Conservation (phyloP, 345 rosid genomes). For the Arabidopsis arenosa region DNA sequence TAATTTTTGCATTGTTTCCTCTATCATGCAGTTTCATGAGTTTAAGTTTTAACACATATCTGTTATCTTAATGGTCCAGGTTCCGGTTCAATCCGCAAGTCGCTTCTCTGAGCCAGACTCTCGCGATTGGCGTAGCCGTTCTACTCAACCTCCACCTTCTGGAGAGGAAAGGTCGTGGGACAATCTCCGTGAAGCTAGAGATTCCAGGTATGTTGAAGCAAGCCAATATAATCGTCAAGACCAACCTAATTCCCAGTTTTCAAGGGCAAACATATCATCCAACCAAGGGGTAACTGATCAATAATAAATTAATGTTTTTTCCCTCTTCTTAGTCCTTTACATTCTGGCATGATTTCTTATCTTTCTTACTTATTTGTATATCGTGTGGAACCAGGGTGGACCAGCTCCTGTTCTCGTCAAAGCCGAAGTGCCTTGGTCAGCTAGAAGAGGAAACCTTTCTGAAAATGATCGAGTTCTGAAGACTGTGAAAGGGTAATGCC, state of each 20-base stretch:
- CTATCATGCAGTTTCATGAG: conserved; percentile 11
- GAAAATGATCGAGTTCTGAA: conserved; percentile 65
- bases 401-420: conserved; percentile 63
- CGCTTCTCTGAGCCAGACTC: conserved; percentile 65
- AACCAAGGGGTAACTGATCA: conserved; percentile 58
- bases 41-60: conserved; percentile 25
- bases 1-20: conserved; percentile 14
- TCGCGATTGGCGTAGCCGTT: conserved; percentile 81
- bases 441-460: conserved; percentile 59
- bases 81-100: conserved; percentile 30
- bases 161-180: conserved; percentile 78
- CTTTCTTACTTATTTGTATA: conserved; percentile 15
- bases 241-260: conserved; percentile 53
- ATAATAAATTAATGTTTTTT: neutral
- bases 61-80: conserved; percentile 29
- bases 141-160: conserved; percentile 47
- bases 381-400: conserved; percentile 56
- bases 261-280: conserved; percentile 52
- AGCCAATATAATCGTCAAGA: conserved; percentile 52
- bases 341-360: conserved; percentile 18
- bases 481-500: conserved; percentile 74
- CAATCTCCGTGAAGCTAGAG: conserved; percentile 53
- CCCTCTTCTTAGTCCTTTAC: conserved; percentile 1
- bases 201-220: conserved; percentile 49
- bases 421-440: conserved; percentile 83